These are phyloP conservation scores for Macadamia tetraphylla DNA, from an alignment of 164 flowering plant genomes.

Conservation along the genomic window DNA sequence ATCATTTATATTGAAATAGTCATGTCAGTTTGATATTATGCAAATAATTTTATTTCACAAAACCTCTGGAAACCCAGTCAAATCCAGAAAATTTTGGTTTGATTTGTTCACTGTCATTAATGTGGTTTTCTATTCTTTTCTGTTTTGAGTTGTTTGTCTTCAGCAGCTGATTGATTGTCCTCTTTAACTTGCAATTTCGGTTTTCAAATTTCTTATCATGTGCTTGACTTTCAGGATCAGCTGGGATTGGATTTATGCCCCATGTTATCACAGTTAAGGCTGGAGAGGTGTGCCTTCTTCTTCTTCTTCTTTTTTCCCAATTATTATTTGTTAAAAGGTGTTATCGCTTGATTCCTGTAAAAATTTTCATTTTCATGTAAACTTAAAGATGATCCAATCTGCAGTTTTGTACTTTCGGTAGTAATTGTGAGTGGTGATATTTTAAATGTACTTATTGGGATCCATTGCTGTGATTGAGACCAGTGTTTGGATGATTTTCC, in stretches of 20 bases:
- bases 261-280: constrained; percentile 82
- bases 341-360: neutral
- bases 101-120: neutral
- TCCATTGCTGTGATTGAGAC: no score
- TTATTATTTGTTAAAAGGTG: neutral
- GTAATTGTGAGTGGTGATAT: no score
- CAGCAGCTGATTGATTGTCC: neutral
- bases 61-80: neutral
- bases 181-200: neutral
- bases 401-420: neutral
- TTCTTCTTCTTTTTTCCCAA: neutral
- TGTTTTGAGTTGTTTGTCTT: neutral
- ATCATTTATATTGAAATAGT: neutral
- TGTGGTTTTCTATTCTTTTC: neutral
- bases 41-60: no score
- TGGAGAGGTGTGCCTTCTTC: constrained; percentile 62
- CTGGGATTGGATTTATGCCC: constrained; percentile 77
- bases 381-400: neutral
- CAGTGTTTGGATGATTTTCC: no score
- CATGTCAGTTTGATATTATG: no score
- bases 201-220: neutral
- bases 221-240: constrained; percentile 46
- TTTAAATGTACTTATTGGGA: no score
- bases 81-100: neutral
- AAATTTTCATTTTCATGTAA: neutral